phyloP scores from a whole-genome alignment of 2,329 filamentous ascomycete genomes.

The Corinectria fuckeliana region DNA sequence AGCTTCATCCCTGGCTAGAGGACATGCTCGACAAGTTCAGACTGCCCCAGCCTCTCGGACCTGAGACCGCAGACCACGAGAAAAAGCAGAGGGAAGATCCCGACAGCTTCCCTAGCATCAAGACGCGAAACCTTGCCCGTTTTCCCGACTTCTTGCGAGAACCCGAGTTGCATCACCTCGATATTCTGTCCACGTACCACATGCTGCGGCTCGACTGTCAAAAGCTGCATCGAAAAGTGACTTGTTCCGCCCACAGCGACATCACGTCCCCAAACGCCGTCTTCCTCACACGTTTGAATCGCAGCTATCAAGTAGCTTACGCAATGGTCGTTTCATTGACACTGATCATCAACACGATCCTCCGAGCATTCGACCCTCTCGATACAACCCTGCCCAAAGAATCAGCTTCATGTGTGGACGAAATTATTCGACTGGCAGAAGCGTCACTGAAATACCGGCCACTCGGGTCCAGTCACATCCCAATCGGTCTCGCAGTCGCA shows the following conservation, averaged over 20 bases:
- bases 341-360: slow-evolving; percentile 33
- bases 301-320: slow-evolving; percentile 22
- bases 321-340: slow-evolving; percentile 27
- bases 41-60: slow-evolving; percentile 1
- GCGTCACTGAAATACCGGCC: slow-evolving; percentile 31
- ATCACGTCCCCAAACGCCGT: background rate
- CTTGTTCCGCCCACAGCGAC: background rate
- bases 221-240: background rate
- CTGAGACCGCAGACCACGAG: slow-evolving; percentile 9
- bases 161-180: slow-evolving; percentile 22
- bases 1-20: slow-evolving; percentile 32
- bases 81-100: background rate
- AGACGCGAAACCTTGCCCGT: slow-evolving; percentile 19
- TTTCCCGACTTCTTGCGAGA: slow-evolving; percentile 30
- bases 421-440: slow-evolving; percentile 33
- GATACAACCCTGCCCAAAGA: slow-evolving; percentile 25
- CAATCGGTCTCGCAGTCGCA: slow-evolving; percentile 34
- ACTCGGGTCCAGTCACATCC: slow-evolving; percentile 38
- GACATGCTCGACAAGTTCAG: slow-evolving; percentile 16
- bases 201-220: slow-evolving; percentile 22
- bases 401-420: slow-evolving; percentile 24
- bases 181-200: slow-evolving; percentile 27
- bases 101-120: slow-evolving; percentile 11
- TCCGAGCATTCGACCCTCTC: slow-evolving; percentile 28
- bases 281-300: background rate